A percentile compares a stretch with the other conserved stretches of the same genome.
phyloP scores from a whole-genome alignment of 805 yeast species.

The Cyberlindnera xishuangbannaensis region DNA sequence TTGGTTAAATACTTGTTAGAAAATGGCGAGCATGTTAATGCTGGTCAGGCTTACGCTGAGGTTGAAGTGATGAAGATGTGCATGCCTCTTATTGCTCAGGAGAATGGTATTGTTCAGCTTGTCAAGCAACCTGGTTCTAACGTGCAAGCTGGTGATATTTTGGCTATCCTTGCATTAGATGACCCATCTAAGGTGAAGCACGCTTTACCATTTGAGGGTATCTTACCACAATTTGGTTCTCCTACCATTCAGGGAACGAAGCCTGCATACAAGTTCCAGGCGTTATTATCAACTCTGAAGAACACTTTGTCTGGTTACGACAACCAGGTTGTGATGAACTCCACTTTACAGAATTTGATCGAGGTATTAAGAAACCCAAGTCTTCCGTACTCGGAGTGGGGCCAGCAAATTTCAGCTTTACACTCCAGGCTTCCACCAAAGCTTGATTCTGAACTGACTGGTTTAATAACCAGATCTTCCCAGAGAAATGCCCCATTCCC shows the following conservation, averaged over 20 bases:
- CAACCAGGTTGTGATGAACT: conserved; percentile 89
- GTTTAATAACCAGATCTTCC: conserved; percentile 59
- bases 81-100: conserved; percentile 94
- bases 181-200: conserved; percentile 97
- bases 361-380: conserved; percentile 71
- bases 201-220: conserved; percentile 92
- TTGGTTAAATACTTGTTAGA: conserved; percentile 90
- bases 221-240: conserved; percentile 82
- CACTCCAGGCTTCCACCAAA: conserved; percentile 84
- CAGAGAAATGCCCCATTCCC: conserved; percentile 84
- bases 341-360: conserved; percentile 68
- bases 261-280: conserved; percentile 68
- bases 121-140: conserved; percentile 99
- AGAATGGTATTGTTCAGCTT: conserved; percentile 86
- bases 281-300: conserved; percentile 52
- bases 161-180: conserved; percentile 90
- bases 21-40: conserved; percentile 84
- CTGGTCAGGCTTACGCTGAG: conserved; percentile 96
- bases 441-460: conserved; percentile 61
- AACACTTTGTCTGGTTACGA: conserved; percentile 89
- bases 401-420: conserved; percentile 75
- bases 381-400: conserved; percentile 94
- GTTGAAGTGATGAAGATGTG: conserved; percentile 99
- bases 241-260: conserved; percentile 81
- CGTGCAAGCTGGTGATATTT: conserved; percentile 91